Evolutionary conservation across 208 protist species (phyloP).

Genomic region (Trichomonas vaginalis): DNA sequence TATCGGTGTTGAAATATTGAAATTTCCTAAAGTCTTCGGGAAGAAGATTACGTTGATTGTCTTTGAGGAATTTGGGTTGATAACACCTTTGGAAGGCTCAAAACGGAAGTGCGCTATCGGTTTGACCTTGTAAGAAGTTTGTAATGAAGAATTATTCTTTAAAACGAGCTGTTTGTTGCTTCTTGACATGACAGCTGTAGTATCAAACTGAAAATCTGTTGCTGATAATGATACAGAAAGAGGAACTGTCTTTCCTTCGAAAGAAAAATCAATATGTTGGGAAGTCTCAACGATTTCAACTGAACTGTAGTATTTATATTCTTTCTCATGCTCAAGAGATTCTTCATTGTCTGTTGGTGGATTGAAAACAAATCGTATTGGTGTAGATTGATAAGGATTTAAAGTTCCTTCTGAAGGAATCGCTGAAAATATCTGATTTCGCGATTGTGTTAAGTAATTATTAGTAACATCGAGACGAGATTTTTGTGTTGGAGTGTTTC

Average conservation of each 20-base stretch:
- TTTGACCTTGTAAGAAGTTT: not conserved
- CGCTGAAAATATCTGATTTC: not conserved
- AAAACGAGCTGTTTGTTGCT: not conserved
- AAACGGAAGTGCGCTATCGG: not conserved
- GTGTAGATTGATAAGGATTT: not conserved
- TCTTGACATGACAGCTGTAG: not conserved
- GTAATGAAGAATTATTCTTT: not conserved
- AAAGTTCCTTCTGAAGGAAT: not conserved
- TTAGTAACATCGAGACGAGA: not conserved
- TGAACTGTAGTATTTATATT: not conserved
- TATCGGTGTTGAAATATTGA: not conserved
- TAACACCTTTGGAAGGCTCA: not conserved
- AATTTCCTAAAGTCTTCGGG: not conserved
- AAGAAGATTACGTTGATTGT: not conserved
- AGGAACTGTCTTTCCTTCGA: not conserved
- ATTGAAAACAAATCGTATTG: not conserved
- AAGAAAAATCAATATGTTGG: not conserved
- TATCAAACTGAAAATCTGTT: not conserved
- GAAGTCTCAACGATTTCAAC: conserved; percentile 8
- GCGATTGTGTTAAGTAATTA: not conserved
- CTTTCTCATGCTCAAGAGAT: not conserved
- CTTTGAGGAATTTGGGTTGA: not conserved
- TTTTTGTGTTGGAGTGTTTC: not conserved
- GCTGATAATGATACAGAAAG: not conserved
- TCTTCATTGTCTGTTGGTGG: not conserved